phyloP scores from a whole-genome alignment of 2,329 filamentous ascomycete species.

The Aspergillus sp. region DNA sequence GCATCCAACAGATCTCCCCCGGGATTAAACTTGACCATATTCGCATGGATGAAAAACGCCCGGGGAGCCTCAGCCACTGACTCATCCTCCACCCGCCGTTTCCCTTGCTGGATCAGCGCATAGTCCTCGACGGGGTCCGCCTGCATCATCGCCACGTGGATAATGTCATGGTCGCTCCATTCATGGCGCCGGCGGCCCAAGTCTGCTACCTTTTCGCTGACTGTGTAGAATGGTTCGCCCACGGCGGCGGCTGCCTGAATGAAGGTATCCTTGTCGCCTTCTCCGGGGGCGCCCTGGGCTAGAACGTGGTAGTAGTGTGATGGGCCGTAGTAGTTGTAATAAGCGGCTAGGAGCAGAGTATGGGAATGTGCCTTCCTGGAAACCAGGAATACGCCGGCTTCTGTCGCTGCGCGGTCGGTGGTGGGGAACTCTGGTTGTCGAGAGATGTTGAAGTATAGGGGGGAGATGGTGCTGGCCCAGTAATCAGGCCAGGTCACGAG shows the following conservation, averaged over 20 bases:
- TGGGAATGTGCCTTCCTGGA: conserved; percentile 26
- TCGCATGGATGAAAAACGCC: conserved; percentile 26
- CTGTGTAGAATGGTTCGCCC: conserved; percentile 15
- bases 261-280: conserved; percentile 25
- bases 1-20: conserved; percentile 17
- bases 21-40: conserved; percentile 25
- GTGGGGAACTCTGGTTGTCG: conserved; percentile 25
- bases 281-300: conserved; percentile 21
- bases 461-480: conserved; percentile 32
- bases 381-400: conserved; percentile 25
- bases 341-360: conserved; percentile 25
- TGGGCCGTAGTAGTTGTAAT: conserved; percentile 26
- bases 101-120: conserved; percentile 11
- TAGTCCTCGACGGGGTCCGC: conserved; percentile 25
- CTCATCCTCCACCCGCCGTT: conserved; percentile 14
- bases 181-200: conserved; percentile 11
- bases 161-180: conserved; percentile 5
- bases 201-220: conserved; percentile 15
- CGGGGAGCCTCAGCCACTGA: conserved; percentile 13
- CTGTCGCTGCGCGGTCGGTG: conserved; percentile 24
- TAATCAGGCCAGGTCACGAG: conserved; percentile 51
- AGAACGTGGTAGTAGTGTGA: conserved; percentile 23
- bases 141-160: conserved; percentile 17
- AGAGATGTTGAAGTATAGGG: conserved; percentile 33
- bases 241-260: conserved; percentile 19